These are phyloP conservation scores for Astragalus glycyphyllos DNA, from an alignment of 306 rosid genomes.

Conservation along the genomic window DNA sequence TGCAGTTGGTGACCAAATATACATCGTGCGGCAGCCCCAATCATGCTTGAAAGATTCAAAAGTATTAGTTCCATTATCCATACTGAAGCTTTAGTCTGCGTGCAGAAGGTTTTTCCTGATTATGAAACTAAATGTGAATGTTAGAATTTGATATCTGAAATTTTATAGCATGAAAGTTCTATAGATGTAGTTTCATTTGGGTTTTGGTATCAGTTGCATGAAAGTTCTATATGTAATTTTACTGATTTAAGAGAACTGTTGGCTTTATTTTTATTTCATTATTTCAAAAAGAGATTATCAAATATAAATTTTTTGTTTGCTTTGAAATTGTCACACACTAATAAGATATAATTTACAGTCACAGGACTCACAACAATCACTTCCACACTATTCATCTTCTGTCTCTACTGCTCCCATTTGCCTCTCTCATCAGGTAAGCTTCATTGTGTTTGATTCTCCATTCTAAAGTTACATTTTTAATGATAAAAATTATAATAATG, in stretches of 20 bases:
- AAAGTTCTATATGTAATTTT: neutral
- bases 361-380: constrained; percentile 47
- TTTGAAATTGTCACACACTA: neutral
- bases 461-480: constrained; percentile 19
- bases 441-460: constrained; percentile 7
- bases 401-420: constrained; percentile 46
- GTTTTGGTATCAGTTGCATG: neutral
- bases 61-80: constrained; percentile 38
- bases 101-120: constrained; percentile 1
- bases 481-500: constrained; percentile 2
- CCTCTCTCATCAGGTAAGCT: constrained; percentile 52
- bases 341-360: constrained; percentile 15
- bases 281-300: neutral
- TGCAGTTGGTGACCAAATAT: constrained; percentile 75
- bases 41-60: constrained; percentile 58
- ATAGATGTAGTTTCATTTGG: neutral
- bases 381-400: constrained; percentile 31
- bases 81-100: constrained; percentile 30
- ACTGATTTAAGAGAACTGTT: constrained; percentile 2
- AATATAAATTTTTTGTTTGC: constrained; percentile 7
- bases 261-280: constrained; percentile 7
- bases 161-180: neutral
- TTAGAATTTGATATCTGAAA: constrained; percentile 12
- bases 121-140: constrained; percentile 30
- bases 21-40: constrained; percentile 78